These are phyloP conservation scores for Microbotryum violaceum DNA, from an alignment of 1,284 basidiomycete species.

Conservation along the genomic window DNA sequence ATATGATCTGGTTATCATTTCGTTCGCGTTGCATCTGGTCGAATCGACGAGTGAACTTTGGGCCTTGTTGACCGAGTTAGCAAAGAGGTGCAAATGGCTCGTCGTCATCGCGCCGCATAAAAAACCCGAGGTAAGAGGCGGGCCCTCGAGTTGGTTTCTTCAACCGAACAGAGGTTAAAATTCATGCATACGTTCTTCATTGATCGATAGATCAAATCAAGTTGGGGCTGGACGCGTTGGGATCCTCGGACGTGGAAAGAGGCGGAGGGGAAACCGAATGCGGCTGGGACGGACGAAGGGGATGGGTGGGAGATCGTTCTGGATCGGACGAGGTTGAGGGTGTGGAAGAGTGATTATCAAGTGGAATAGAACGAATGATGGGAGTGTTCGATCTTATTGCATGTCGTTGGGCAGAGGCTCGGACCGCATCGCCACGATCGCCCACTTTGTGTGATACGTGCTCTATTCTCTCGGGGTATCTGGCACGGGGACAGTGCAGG, in stretches of 20 bases:
- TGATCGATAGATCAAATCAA: slow-evolving; percentile 54
- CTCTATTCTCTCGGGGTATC: too few relatives aligned
- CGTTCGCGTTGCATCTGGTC: slow-evolving; percentile 63
- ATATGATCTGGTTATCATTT: slow-evolving; percentile 60
- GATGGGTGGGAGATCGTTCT: slow-evolving; percentile 34
- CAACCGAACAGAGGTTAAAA: not conserved
- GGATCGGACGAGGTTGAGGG: slow-evolving; percentile 29
- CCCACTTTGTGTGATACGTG: too few relatives aligned
- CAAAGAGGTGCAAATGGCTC: slow-evolving; percentile 56
- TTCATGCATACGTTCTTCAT: not conserved
- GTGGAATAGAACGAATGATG: too few relatives aligned
- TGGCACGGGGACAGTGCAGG: too few relatives aligned
- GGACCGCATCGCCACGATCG: too few relatives aligned
- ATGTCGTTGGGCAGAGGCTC: too few relatives aligned
- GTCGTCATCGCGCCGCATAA: slow-evolving; percentile 64
- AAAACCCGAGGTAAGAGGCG: slow-evolving; percentile 54
- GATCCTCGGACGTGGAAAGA: slow-evolving; percentile 51
- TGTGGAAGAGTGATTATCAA: slow-evolving; percentile 28
- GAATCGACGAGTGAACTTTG: slow-evolving; percentile 57
- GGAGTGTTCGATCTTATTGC: too few relatives aligned
- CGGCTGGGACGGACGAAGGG: slow-evolving; percentile 17
- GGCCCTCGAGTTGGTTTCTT: not conserved
- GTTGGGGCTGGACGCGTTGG: slow-evolving; percentile 67
- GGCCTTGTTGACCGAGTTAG: slow-evolving; percentile 56
- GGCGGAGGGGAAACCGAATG: slow-evolving; percentile 39